These are phyloP conservation scores for Fusarium poae DNA, from an alignment of 2,329 filamentous ascomycete genomes.

Conservation along the genomic window DNA sequence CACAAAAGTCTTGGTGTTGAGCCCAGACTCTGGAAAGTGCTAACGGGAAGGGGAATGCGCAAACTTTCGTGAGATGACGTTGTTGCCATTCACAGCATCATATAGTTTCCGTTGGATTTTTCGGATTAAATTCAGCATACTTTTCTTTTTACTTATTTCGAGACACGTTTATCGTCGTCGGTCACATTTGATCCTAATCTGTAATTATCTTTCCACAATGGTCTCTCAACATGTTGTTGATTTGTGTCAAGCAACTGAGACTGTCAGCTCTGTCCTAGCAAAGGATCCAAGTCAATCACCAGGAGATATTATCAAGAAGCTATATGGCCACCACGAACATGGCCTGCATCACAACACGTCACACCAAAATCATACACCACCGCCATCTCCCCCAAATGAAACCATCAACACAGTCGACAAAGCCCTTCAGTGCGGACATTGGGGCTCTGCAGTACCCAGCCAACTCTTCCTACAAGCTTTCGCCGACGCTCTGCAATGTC, in stretches of 20 bases:
- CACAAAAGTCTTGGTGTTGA: neutral
- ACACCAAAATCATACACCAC: constrained; percentile 39
- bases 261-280: constrained; percentile 70
- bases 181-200: neutral
- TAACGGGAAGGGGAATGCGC: neutral
- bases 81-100: accelerated
- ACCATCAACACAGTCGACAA: constrained; percentile 60
- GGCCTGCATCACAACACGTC: constrained; percentile 19
- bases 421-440: constrained; percentile 74
- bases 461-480: constrained; percentile 77
- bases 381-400: neutral
- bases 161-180: neutral
- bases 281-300: constrained; percentile 66
- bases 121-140: neutral
- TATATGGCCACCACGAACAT: constrained; percentile 60
- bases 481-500: constrained; percentile 70
- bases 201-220: constrained; percentile 31
- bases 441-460: constrained; percentile 73
- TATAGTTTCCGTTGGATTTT: neutral
- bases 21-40: neutral
- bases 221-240: constrained; percentile 57
- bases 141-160: too few relatives aligned
- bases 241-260: constrained; percentile 65
- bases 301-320: constrained; percentile 65
- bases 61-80: constrained; percentile 18